Evolutionary conservation across 2,329 filamentous ascomycete species (phyloP).

Genomic region (Periconia digitata): DNA sequence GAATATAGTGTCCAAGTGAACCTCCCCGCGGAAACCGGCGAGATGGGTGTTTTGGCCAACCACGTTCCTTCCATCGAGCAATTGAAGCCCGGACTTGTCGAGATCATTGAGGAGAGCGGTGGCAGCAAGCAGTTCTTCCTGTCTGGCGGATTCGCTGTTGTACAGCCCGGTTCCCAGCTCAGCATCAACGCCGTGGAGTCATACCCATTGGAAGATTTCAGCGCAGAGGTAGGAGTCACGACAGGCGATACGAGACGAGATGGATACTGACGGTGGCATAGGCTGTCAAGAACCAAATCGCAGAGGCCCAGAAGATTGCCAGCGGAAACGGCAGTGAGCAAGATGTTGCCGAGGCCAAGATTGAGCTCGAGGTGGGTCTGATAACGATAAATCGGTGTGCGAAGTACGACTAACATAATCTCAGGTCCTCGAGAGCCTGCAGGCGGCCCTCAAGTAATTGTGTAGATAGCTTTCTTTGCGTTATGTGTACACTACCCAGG

Average conservation of each 20-base stretch:
- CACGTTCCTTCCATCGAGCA: constrained; percentile 99
- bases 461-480: constrained; percentile 47
- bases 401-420: constrained; percentile 38
- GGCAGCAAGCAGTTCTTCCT: constrained; percentile 97
- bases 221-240: constrained; percentile 66
- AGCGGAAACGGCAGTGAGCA: constrained; percentile 89
- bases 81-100: constrained; percentile 92
- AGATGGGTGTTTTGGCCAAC: constrained; percentile 99
- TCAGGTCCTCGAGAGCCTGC: constrained; percentile 80
- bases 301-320: constrained; percentile 94
- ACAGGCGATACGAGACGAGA: background rate
- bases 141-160: constrained; percentile 93
- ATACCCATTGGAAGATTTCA: constrained; percentile 94
- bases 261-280: constrained; percentile 30
- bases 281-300: constrained; percentile 84
- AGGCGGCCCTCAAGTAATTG: constrained; percentile 77
- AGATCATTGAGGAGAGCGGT: constrained; percentile 92
- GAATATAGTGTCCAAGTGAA: constrained; percentile 87
- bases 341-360: constrained; percentile 98
- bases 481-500: constrained; percentile 41
- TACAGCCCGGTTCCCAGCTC: constrained; percentile 90
- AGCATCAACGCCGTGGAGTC: constrained; percentile 99
- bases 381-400: constrained; percentile 8
- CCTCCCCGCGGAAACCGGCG: constrained; percentile 94
- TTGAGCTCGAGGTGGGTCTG: constrained; percentile 86